These are phyloP conservation scores for Chimonanthus salicifolius DNA, from an alignment of 164 flowering plant species.

Conservation along the genomic window DNA sequence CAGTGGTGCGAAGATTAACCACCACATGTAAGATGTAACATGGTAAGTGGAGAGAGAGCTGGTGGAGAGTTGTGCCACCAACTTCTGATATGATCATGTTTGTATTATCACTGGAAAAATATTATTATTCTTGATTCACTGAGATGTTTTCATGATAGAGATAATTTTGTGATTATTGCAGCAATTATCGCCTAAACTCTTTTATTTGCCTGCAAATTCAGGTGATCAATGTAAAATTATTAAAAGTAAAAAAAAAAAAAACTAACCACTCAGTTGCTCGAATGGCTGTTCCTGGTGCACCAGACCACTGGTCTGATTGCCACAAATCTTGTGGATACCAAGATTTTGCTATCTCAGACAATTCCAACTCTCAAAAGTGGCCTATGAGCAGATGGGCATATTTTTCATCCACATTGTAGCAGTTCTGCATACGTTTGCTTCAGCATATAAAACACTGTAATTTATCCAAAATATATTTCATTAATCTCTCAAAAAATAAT, in stretches of 20 bases:
- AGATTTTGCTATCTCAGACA: background rate
- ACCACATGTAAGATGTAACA: conserved; percentile 34
- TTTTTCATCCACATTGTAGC: background rate
- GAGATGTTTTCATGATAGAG: conserved; percentile 3
- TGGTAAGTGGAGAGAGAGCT: conserved; percentile 1
- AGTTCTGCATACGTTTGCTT: background rate
- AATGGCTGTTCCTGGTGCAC: background rate
- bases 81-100: conserved; percentile 14
- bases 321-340: background rate
- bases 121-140: conserved; percentile 12
- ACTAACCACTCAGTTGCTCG: background rate
- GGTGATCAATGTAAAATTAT: background rate
- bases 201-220: background rate
- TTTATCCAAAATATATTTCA: background rate
- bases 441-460: background rate
- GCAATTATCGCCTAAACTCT: background rate
- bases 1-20: conserved; percentile 23
- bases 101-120: conserved; percentile 9
- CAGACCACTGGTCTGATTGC: background rate
- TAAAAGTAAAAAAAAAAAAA: background rate
- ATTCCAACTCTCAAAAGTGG: background rate
- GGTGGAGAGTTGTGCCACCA: conserved; percentile 7
- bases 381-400: background rate
- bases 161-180: background rate
- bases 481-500: background rate